A percentile compares a stretch with the other conserved stretches of the same genome.
Conservation (phyloP, 768 basidiomycete genomes). For the Boletus tylopilopsis region DNA sequence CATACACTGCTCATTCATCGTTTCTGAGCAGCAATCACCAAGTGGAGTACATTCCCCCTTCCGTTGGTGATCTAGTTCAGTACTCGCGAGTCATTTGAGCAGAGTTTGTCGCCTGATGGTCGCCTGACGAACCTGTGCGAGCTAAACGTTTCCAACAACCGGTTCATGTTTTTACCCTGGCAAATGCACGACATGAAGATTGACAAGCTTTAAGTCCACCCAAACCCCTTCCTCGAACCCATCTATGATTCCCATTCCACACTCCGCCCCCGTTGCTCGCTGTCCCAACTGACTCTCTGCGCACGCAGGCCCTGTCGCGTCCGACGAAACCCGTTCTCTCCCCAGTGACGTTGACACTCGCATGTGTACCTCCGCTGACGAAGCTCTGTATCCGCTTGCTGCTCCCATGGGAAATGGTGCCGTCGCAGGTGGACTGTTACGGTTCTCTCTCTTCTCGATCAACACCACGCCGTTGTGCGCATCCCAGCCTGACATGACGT, state of each 20-base stretch:
- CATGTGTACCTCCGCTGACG: constrained; percentile 27
- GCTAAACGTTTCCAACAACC: constrained; percentile 60
- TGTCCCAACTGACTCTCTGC: constrained; percentile 8
- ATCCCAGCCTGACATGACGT: no score
- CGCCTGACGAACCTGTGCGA: constrained; percentile 50
- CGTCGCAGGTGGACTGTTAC: constrained; percentile 18
- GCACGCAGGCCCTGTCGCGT: neutral
- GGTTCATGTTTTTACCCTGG: constrained; percentile 55
- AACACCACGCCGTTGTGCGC: constrained; percentile 3
- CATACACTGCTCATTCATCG: constrained; percentile 9
- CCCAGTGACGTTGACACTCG: constrained; percentile 17
- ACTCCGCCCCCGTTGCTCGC: constrained; percentile 10
- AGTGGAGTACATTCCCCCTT: constrained; percentile 48
- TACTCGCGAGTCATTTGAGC: constrained; percentile 35
- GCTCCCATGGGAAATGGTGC: constrained; percentile 20
- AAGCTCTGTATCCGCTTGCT: constrained; percentile 39
- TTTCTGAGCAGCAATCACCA: constrained; percentile 31
- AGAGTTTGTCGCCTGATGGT: constrained; percentile 47
- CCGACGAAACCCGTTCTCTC: constrained; percentile 16
- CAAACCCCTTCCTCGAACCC: constrained; percentile 55
- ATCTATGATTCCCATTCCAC: neutral
- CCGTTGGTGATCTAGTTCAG: constrained; percentile 47
- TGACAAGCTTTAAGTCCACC: constrained; percentile 42
- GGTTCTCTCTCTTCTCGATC: constrained; percentile 25
- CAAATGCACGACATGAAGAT: constrained; percentile 63